Base-by-base conservation (phyloP, 495 filamentous ascomycete genomes). In the Annulohypoxylon stygium region DNA sequence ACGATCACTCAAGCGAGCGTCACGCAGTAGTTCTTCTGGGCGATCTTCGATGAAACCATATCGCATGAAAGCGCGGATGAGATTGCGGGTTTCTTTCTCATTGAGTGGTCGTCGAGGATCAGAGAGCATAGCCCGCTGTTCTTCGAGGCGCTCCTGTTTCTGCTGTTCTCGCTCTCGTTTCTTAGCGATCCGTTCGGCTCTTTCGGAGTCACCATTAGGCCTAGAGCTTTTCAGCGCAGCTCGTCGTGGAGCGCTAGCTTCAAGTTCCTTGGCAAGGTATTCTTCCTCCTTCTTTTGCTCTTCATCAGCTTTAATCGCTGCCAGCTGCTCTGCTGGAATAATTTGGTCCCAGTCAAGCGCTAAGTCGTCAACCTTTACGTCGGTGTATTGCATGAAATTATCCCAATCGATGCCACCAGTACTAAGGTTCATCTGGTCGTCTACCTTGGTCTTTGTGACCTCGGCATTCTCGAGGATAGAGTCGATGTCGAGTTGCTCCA, bases 401-500 rank as follows among this genome's bases (percentile, higher is more conserved):
- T 97, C 96, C 62, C 94, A 96, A 66, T 95, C 93, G 57, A 98
- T 92, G 43, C 92, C 93, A 74, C 95, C 92, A 47, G 85, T 88
- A 74, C 84, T 86, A 4, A 86, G 83, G 43, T 86, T 86, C 79
- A 86, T 81, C 73, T 86, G 84, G 67, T 86, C 84, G 3, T 93
- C 90, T 48, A 97, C 91, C 75, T 97, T 93, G 0, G 95, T 97
- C 76, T 97, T 92, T 69, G 97, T 94, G 71, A 97, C 89, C 82
- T 99, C 96, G 25, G 97, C 96, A 80, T 97, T 97, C 54, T 93
- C 94, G 10, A 99, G 90, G 23, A 99, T 95, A 12, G 94, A 92
- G 75, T 99, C 96, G 67, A 99, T 98, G 76, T 99, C 96, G n/a
- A 99, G 90, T 79, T 97, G 94, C 78, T 99, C 96, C 26, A 99